These are phyloP conservation scores for Aspergillus arachidicola DNA, from an alignment of 2,329 filamentous ascomycete species.

Conservation along the genomic window DNA sequence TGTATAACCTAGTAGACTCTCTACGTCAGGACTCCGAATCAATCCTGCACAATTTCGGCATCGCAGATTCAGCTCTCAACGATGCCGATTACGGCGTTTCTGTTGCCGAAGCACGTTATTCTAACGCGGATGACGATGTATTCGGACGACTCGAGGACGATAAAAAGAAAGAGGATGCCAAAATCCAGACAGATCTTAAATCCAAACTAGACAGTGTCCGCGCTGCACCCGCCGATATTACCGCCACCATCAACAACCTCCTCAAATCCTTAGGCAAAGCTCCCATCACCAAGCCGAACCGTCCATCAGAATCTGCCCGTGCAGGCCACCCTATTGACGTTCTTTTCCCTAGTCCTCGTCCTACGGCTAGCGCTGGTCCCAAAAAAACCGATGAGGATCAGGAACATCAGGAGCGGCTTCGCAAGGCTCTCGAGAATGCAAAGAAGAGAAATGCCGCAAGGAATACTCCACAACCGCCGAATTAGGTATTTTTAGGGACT, in stretches of 20 bases:
- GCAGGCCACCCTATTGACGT: constrained; percentile 18
- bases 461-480: constrained; percentile 18
- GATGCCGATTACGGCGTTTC: constrained; percentile 56
- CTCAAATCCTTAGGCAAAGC: constrained; percentile 38
- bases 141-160: constrained; percentile 48
- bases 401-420: constrained; percentile 52
- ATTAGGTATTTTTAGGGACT: not conserved
- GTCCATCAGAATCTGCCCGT: constrained; percentile 15
- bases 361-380: constrained; percentile 20
- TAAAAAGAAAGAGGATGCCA: constrained; percentile 52
- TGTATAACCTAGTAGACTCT: constrained; percentile 41
- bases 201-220: constrained; percentile 46
- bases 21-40: constrained; percentile 49
- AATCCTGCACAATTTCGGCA: constrained; percentile 50
- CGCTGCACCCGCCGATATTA: constrained; percentile 41
- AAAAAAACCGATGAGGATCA: constrained; percentile 32
- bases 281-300: constrained; percentile 22
- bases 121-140: constrained; percentile 45
- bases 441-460: constrained; percentile 55
- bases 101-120: constrained; percentile 54
- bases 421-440: constrained; percentile 55
- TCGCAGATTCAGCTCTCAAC: constrained; percentile 54
- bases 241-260: constrained; percentile 41
- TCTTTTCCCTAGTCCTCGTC: constrained; percentile 29
- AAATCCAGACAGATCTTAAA: constrained; percentile 46